These are phyloP conservation scores for Sporothrix schenckii DNA, from an alignment of 2,329 filamentous ascomycete genomes.

Conservation along the genomic window DNA sequence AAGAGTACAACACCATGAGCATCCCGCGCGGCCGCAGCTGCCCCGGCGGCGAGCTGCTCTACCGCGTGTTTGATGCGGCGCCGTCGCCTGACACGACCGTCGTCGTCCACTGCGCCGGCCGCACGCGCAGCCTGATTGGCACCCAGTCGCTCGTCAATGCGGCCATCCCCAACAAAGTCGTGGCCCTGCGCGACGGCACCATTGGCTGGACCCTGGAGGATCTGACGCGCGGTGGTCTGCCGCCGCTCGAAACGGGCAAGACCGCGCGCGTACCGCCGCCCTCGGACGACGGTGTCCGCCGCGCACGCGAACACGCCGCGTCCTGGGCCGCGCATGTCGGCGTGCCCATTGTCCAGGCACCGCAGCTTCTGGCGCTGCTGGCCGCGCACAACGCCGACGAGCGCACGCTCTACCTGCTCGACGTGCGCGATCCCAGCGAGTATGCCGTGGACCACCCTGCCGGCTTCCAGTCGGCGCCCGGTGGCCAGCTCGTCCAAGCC, in stretches of 20 bases:
- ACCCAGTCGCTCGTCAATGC: constrained; percentile 29
- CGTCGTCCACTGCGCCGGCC: constrained; percentile 28
- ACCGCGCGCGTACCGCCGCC: constrained; percentile 21
- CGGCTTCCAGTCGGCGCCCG: constrained; percentile 24
- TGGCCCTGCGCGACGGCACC: constrained; percentile 28
- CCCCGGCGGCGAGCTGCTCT: constrained; percentile 30
- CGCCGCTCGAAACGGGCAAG: constrained; percentile 28
- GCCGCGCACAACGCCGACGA: constrained; percentile 3
- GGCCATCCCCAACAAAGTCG: constrained; percentile 22
- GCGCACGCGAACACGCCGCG: constrained; percentile 10
- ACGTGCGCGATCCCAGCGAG: constrained; percentile 29
- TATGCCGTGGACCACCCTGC: constrained; percentile 15
- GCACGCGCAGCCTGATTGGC: constrained; percentile 27
- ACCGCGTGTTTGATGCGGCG: constrained; percentile 28
- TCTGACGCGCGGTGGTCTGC: background rate
- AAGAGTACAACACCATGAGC: constrained; percentile 32
- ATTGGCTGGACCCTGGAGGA: constrained; percentile 29
- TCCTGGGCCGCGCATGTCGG: constrained; percentile 28
- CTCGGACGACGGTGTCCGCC: background rate
- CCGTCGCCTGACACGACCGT: constrained; percentile 28
- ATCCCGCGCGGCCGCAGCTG: constrained; percentile 30
- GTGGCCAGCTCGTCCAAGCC: constrained; percentile 29
- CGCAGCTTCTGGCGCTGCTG: constrained; percentile 1
- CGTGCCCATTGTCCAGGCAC: constrained; percentile 1
- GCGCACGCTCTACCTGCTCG: constrained; percentile 26